Percentiles rank a stretch among this genome's conserved stretches.
Conservation (phyloP, 192 early-diverging fungal species). For the Paraglomus occultum region DNA sequence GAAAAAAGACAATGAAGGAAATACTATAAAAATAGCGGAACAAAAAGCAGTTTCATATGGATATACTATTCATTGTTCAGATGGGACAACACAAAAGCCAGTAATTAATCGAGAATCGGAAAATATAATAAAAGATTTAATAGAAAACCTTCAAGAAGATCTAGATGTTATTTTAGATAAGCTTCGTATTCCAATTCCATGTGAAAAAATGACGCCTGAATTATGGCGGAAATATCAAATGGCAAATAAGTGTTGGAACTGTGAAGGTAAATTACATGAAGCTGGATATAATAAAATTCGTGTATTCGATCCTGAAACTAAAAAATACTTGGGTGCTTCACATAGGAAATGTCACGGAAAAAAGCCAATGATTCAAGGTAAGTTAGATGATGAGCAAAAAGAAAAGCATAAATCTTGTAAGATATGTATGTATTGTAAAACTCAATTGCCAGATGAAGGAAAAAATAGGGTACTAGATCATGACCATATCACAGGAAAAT, state of each 20-base stretch:
- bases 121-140: conserved; percentile 26
- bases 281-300: conserved; percentile 23
- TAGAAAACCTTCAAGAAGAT: conserved; percentile 24
- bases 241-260: conserved; percentile 5
- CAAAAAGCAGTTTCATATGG: conserved; percentile 18
- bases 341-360: conserved; percentile 19
- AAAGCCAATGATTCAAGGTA: conserved; percentile 5
- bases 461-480: conserved; percentile 11
- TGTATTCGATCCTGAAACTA: conserved; percentile 21
- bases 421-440: neutral
- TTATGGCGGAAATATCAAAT: conserved; percentile 19
- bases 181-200: neutral
- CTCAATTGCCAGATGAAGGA: neutral
- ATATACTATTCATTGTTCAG: conserved; percentile 26
- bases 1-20: conserved; percentile 14
- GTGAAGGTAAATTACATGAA: conserved; percentile 22
- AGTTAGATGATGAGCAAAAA: conserved; percentile 13
- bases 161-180: conserved; percentile 23
- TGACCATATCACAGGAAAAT: conserved; percentile 16
- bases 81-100: conserved; percentile 13
- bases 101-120: conserved; percentile 15
- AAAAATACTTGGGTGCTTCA: conserved; percentile 19
- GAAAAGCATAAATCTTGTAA: neutral
- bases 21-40: conserved; percentile 23
- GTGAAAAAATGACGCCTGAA: conserved; percentile 21